These are phyloP conservation scores for Penicillium sp. DNA, from an alignment of 2,329 filamentous ascomycete species.

Conservation along the genomic window DNA sequence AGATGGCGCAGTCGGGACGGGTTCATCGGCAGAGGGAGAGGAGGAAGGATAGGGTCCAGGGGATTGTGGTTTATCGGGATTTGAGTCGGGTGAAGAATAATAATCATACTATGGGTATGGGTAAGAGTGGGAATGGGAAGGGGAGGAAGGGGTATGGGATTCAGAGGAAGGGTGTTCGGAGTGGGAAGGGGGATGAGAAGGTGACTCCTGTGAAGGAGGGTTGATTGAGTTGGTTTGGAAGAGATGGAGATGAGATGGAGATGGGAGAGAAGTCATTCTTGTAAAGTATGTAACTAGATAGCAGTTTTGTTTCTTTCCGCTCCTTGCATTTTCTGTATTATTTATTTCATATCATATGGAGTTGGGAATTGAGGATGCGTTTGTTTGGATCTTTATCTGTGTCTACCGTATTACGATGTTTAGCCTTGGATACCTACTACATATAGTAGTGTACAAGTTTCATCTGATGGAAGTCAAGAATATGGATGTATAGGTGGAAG, in stretches of 20 bases:
- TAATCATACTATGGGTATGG: too few species aligned
- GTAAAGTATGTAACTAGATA: constrained; percentile 3
- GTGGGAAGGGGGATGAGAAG: too few species aligned
- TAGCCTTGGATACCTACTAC: too few species aligned
- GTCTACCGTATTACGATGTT: too few species aligned
- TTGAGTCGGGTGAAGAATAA: too few species aligned
- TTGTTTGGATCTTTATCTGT: neutral
- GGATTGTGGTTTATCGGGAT: constrained; percentile 32
- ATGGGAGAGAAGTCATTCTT: neutral
- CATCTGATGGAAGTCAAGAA: neutral
- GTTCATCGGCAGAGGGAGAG: constrained; percentile 56
- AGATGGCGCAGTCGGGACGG: constrained; percentile 55
- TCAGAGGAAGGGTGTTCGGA: too few species aligned
- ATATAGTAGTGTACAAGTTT: too few species aligned
- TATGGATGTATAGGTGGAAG: neutral
- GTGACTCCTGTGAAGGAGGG: too few species aligned
- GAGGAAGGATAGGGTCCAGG: constrained; percentile 47
- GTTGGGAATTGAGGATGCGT: neutral
- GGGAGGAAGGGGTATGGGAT: too few species aligned
- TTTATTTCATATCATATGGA: neutral
- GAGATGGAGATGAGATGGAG: too few species aligned
- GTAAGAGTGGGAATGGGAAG: neutral
- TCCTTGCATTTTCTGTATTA: neutral
- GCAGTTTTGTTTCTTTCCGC: neutral
- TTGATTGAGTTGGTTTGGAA: too few species aligned